phyloP scores from a whole-genome alignment of 257 asterid species.

The Nicotiana otophora region DNA sequence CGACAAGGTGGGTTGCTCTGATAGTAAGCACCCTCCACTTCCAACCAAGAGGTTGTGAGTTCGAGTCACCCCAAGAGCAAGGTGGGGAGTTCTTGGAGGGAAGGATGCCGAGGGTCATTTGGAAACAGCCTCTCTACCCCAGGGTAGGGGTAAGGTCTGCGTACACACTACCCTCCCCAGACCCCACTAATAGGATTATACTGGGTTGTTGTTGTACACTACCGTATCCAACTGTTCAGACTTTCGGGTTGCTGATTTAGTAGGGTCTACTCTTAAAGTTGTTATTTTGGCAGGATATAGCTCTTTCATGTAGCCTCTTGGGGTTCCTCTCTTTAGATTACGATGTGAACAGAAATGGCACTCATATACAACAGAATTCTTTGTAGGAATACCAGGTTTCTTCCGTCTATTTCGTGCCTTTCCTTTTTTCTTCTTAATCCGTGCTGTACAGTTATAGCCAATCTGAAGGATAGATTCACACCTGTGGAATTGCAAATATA shows the following conservation, averaged over 20 bases:
- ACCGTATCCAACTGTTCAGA: background rate
- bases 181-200: no score
- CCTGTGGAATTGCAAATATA: constrained; percentile 29
- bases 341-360: constrained; percentile 67
- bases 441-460: constrained; percentile 51
- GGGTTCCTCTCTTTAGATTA: constrained; percentile 64
- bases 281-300: constrained; percentile 43
- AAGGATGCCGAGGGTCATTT: no score
- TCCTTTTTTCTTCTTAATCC: constrained; percentile 48
- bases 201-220: no score
- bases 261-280: constrained; percentile 13
- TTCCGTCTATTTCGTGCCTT: constrained; percentile 28
- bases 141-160: no score
- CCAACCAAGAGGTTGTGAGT: no score
- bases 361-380: constrained; percentile 54
- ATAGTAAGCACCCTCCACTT: no score
- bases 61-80: no score
- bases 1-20: no score
- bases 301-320: constrained; percentile 46
- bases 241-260: constrained; percentile 11
- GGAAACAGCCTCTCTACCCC: no score
- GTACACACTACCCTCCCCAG: no score
- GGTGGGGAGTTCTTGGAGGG: no score
- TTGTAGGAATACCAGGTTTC: constrained; percentile 20
- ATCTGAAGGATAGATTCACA: constrained; percentile 71